phyloP scores from a whole-genome alignment of 2,329 filamentous ascomycete species.

The Ophiostoma ips region DNA sequence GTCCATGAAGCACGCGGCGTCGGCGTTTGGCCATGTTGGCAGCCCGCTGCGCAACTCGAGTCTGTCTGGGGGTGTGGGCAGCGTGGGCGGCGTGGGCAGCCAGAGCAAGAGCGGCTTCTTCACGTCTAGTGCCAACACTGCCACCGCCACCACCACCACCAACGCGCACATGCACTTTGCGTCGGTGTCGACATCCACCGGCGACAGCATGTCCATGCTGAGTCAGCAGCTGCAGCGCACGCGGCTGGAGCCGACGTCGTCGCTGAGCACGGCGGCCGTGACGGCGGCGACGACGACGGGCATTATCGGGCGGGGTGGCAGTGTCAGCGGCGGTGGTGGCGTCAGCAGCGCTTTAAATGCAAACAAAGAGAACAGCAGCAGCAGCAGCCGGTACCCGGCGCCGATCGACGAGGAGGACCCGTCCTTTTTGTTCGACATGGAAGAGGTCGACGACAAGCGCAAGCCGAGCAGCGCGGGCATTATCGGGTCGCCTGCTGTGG shows the following conservation, averaged over 20 bases:
- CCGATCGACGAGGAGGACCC: slow-evolving; percentile 53
- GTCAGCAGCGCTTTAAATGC: too few species aligned
- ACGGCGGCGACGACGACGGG: slow-evolving; percentile 18
- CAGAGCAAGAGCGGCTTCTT: slow-evolving; percentile 21
- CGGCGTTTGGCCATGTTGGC: slow-evolving; percentile 52
- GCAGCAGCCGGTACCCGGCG: slow-evolving; percentile 45
- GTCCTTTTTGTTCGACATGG: slow-evolving; percentile 52
- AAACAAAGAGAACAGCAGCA: slow-evolving; percentile 24
- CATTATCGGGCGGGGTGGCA: slow-evolving; percentile 14
- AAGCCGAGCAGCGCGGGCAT: slow-evolving; percentile 5
- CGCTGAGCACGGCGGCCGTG: slow-evolving; percentile 19
- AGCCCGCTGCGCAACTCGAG: slow-evolving; percentile 51
- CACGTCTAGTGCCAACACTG: neutral
- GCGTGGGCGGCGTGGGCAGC: slow-evolving; percentile 25
- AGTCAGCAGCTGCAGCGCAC: slow-evolving; percentile 50
- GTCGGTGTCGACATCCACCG: too few species aligned
- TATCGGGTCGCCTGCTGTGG: slow-evolving; percentile 1
- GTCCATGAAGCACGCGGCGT: slow-evolving; percentile 30
- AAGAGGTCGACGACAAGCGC: slow-evolving; percentile 39
- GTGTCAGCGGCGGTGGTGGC: slow-evolving; percentile 19
- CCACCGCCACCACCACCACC: neutral
- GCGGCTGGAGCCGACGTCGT: slow-evolving; percentile 28
- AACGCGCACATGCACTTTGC: too few species aligned
- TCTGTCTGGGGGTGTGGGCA: slow-evolving; percentile 31
- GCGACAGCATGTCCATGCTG: slow-evolving; percentile 41